These are phyloP conservation scores for Gracilariopsis chorda DNA, from an alignment of 23 red algal genomes.

Conservation along the genomic window DNA sequence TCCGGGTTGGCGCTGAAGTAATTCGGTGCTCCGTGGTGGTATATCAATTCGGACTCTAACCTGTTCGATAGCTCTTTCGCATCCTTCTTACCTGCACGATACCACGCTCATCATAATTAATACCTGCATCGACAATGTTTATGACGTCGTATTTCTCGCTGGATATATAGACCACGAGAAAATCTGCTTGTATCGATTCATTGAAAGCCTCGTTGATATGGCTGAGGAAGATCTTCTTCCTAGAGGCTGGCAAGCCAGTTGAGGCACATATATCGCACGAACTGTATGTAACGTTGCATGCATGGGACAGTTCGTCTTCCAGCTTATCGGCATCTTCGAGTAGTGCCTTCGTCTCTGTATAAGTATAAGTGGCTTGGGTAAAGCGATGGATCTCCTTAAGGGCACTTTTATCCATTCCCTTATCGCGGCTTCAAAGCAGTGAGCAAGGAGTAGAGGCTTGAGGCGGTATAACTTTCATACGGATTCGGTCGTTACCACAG, in stretches of 20 bases:
- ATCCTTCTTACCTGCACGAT: neutral
- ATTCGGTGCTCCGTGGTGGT: neutral
- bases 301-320: neutral
- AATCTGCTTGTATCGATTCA: neutral
- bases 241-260: neutral
- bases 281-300: neutral
- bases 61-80: neutral
- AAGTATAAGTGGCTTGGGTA: neutral
- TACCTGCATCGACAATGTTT: neutral
- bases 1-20: neutral
- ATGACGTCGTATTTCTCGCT: neutral
- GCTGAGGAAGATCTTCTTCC: neutral
- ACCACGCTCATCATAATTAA: neutral
- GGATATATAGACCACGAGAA: neutral
- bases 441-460: neutral
- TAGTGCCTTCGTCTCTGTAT: neutral
- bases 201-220: constrained; percentile 9
- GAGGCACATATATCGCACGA: neutral
- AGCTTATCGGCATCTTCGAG: neutral
- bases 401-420: neutral
- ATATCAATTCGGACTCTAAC: neutral
- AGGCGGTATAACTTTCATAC: neutral
- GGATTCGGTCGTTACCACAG: neutral
- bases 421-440: neutral
- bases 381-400: neutral